phyloP scores from a whole-genome alignment of 768 basidiomycete species.

The Coprinopsis strossmayeri region DNA sequence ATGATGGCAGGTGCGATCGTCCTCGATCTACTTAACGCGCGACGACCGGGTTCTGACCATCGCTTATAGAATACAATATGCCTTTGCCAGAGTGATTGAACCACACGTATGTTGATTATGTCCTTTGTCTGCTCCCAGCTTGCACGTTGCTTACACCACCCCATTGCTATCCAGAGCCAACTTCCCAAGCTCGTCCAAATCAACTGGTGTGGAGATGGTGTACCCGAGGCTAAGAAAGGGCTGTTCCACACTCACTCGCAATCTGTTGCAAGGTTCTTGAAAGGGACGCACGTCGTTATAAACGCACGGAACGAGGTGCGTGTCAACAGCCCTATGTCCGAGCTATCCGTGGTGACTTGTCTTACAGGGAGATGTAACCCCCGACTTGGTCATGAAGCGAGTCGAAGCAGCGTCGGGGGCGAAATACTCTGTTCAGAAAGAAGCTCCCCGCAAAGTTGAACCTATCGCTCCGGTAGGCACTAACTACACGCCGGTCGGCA shows the following conservation, averaged over 20 bases:
- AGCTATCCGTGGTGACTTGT: slow-evolving; percentile 2
- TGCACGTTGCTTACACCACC: too few species aligned
- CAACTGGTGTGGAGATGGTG: slow-evolving; percentile 97
- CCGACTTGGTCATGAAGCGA: slow-evolving; percentile 74
- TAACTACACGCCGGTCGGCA: slow-evolving; percentile 69
- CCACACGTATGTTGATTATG: slow-evolving; percentile 60
- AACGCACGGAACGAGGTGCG: slow-evolving; percentile 79
- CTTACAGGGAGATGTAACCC: slow-evolving; percentile 68
- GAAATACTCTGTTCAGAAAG: slow-evolving; percentile 81
- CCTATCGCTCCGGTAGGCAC: slow-evolving; percentile 81
- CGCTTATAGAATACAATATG: slow-evolving; percentile 79
- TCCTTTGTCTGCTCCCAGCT: too few species aligned
- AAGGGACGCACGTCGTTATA: slow-evolving; percentile 81
- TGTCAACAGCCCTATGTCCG: slow-evolving; percentile 14
- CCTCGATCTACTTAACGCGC: slow-evolving; percentile 10
- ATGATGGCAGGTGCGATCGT: slow-evolving; percentile 71
- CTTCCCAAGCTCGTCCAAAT: slow-evolving; percentile 92
- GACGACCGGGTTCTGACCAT: slow-evolving; percentile 12
- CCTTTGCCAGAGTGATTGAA: slow-evolving; percentile 80
- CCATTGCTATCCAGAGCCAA: too few species aligned
- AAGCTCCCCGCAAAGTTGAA: slow-evolving; percentile 63
- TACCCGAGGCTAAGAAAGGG: slow-evolving; percentile 88
- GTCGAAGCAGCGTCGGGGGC: slow-evolving; percentile 89
- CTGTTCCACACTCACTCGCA: slow-evolving; percentile 85
- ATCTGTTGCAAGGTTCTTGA: slow-evolving; percentile 73